Evolutionary conservation across 176 grass and related monocot genomes (phyloP).

Genomic region (Oryza punctata): DNA sequence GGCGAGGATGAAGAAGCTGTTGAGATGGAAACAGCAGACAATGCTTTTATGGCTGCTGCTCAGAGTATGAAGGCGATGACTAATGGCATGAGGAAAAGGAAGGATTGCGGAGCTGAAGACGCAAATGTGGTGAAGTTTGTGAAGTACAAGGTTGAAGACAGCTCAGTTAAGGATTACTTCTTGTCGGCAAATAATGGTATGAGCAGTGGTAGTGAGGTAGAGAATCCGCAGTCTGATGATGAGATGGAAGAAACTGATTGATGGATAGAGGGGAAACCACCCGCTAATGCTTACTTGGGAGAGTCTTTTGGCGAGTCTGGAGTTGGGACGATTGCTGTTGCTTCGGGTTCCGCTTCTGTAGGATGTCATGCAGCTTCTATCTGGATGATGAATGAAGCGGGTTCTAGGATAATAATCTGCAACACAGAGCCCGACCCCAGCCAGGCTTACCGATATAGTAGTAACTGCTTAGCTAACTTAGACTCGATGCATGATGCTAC

Average conservation of each 20-base stretch:
- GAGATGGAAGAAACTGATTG: constrained; percentile 81
- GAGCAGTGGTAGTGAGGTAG: constrained; percentile 90
- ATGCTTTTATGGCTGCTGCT: constrained; percentile 83
- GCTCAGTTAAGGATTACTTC: constrained; percentile 52
- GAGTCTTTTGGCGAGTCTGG: constrained; percentile 37
- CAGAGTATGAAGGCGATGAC: constrained; percentile 62
- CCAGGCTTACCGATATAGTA: constrained; percentile 48
- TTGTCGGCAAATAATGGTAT: constrained; percentile 36
- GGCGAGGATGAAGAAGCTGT: constrained; percentile 40
- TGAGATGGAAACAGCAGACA: constrained; percentile 61
- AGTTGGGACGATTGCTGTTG: constrained; percentile 38
- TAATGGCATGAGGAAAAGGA: constrained; percentile 76
- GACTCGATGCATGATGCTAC: constrained; percentile 28
- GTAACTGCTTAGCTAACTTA: constrained; percentile 56
- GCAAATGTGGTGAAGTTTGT: constrained; percentile 55
- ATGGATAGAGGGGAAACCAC: constrained; percentile 36
- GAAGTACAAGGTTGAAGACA: constrained; percentile 66
- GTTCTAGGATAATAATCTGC: constrained; percentile 34
- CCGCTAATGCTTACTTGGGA: constrained; percentile 49
- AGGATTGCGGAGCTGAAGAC: constrained; percentile 58
- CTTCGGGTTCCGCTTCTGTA: constrained; percentile 38
- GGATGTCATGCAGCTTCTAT: constrained; percentile 40
- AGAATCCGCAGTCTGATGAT: constrained; percentile 72
- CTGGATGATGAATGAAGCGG: constrained; percentile 25
- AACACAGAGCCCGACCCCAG: constrained; percentile 30